Conservation (phyloP, 768 basidiomycete genomes). For the Podaxis sp. region DNA sequence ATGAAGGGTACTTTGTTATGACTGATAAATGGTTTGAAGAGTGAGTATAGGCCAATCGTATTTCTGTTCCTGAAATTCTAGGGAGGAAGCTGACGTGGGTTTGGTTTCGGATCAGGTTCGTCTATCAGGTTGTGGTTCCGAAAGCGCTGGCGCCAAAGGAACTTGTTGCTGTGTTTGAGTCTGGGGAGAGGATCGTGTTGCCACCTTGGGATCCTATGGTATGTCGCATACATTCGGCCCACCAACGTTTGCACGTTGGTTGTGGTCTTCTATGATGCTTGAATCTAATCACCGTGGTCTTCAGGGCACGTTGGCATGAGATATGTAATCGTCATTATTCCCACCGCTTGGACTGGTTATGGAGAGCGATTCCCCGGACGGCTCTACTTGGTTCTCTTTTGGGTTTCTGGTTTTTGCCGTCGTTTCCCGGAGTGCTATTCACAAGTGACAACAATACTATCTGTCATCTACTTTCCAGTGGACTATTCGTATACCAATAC, state of each 20-base stretch:
- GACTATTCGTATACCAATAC: no score
- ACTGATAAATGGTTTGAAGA: constrained; percentile 90
- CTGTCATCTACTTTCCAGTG: no score
- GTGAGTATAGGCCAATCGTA: constrained; percentile 41
- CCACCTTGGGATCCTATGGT: constrained; percentile 95
- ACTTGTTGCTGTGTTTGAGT: constrained; percentile 78
- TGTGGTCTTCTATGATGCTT: not conserved
- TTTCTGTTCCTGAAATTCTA: constrained; percentile 1
- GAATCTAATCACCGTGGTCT: not conserved
- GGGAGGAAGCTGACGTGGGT: not conserved
- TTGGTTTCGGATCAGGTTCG: constrained; percentile 49
- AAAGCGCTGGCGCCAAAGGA: constrained; percentile 77
- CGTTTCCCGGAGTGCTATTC: no score
- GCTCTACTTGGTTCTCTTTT: not conserved
- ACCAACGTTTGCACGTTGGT: not conserved
- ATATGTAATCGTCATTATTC: not conserved
- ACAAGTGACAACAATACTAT: no score
- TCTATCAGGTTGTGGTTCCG: constrained; percentile 92
- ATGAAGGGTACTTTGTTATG: constrained; percentile 93
- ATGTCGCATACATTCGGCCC: constrained; percentile 21
- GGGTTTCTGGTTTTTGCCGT: not conserved
- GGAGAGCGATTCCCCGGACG: not conserved
- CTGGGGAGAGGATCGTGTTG: constrained; percentile 62
- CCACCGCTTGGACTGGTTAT: not conserved
- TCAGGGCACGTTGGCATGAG: constrained; percentile 29